Percentiles rank a stretch among this genome's conserved stretches.
Conservation (phyloP, 345 rosid species). For the Dimocarpus longan region DNA sequence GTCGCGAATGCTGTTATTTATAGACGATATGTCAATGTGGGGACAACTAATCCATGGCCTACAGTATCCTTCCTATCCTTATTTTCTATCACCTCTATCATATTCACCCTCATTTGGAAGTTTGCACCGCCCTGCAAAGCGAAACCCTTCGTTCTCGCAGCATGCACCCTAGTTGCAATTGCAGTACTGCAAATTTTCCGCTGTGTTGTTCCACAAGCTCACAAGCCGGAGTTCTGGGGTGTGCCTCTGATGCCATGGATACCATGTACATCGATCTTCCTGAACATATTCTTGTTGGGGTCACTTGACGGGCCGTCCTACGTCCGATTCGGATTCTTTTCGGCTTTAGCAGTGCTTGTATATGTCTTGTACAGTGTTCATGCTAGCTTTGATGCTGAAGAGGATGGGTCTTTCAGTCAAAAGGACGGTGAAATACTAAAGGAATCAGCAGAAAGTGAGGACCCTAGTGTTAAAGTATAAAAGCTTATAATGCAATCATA, state of each 20-base stretch:
- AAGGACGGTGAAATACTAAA: slow-evolving; percentile 42
- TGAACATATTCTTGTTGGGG: slow-evolving; percentile 82
- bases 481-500: neutral
- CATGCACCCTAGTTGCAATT: slow-evolving; percentile 44
- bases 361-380: slow-evolving; percentile 87
- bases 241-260: slow-evolving; percentile 94
- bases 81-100: slow-evolving; percentile 57
- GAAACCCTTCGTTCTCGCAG: slow-evolving; percentile 58
- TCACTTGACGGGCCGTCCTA: slow-evolving; percentile 71
- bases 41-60: slow-evolving; percentile 75
- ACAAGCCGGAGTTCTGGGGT: slow-evolving; percentile 86
- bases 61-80: slow-evolving; percentile 68
- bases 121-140: slow-evolving; percentile 52
- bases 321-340: slow-evolving; percentile 68
- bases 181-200: slow-evolving; percentile 52
- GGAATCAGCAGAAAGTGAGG: slow-evolving; percentile 45
- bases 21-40: slow-evolving; percentile 68
- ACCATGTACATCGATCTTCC: slow-evolving; percentile 76
- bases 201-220: slow-evolving; percentile 58
- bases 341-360: slow-evolving; percentile 57
- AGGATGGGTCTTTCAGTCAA: slow-evolving; percentile 38
- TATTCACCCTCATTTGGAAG: slow-evolving; percentile 73
- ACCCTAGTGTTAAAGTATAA: slow-evolving; percentile 45
- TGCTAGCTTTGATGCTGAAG: slow-evolving; percentile 86
- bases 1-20: slow-evolving; percentile 87